A percentile compares a stretch with the other conserved stretches of the same genome.
phyloP scores from a whole-genome alignment of 2,329 filamentous ascomycete species.

The Dothistroma septosporum region DNA sequence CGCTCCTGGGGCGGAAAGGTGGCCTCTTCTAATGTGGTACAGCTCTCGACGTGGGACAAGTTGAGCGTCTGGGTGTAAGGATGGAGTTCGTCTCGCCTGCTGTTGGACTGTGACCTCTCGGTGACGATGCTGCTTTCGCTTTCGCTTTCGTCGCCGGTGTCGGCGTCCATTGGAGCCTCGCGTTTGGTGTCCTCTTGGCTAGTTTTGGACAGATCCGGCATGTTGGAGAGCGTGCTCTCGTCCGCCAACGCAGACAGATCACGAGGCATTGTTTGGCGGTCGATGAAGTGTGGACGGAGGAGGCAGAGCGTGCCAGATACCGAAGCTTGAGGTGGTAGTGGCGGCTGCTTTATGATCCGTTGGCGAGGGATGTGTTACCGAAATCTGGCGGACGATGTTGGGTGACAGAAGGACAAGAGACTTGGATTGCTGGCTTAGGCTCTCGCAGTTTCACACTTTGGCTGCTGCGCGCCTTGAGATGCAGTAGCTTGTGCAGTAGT shows the following conservation, averaged over 20 bases:
- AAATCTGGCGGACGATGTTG: neutral
- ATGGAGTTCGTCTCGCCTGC: constrained; percentile 56
- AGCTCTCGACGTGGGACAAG: constrained; percentile 60
- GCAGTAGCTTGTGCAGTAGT: neutral
- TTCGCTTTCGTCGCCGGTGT: constrained; percentile 10
- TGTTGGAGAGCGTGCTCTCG: constrained; percentile 21
- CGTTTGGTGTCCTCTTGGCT: constrained; percentile 8
- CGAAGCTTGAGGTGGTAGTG: neutral
- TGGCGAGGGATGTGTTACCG: neutral
- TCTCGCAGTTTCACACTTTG: neutral
- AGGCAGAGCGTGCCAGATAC: neutral
- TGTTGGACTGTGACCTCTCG: constrained; percentile 17
- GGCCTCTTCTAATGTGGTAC: constrained; percentile 54
- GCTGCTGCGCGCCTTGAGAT: neutral
- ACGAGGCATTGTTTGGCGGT: constrained; percentile 37
- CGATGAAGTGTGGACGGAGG: neutral
- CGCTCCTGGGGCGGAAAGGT: constrained; percentile 57
- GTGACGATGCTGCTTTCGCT: constrained; percentile 16
- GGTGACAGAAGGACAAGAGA: neutral
- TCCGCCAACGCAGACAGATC: constrained; percentile 35
- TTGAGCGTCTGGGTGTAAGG: constrained; percentile 72
- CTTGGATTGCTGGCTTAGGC: neutral
- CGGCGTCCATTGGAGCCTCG: constrained; percentile 6
- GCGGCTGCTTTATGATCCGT: neutral
- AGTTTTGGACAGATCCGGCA: constrained; percentile 39